Evolutionary conservation across 1,284 basidiomycete genomes (phyloP).

Genomic region (Coniophora puteana): DNA sequence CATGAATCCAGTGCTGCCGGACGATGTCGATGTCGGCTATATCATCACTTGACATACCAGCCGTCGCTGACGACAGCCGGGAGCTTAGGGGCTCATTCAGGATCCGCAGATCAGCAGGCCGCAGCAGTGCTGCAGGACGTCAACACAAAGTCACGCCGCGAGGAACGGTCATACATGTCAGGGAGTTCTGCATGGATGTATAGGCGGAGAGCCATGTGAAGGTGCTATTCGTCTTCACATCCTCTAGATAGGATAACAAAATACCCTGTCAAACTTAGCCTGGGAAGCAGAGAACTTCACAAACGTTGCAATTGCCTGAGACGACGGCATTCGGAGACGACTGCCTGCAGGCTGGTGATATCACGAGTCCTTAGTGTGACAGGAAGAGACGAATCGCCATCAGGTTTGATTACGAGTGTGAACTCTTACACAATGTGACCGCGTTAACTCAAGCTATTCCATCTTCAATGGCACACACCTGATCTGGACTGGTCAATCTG

Average conservation of each 20-base stretch:
- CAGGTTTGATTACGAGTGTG: conserved; percentile 17
- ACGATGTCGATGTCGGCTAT: conserved; percentile 50
- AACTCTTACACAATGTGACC: conserved; percentile 15
- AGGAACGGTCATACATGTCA: conserved; percentile 1
- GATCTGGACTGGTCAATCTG: conserved; percentile 6
- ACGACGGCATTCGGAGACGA: conserved; percentile 24
- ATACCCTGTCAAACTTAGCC: conserved; percentile 1
- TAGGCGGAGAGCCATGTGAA: conserved; percentile 5
- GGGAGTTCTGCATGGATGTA: conserved; percentile 2
- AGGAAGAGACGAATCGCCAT: conserved; percentile 12
- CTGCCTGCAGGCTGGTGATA: conserved; percentile 13
- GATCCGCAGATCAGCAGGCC: conserved; percentile 45
- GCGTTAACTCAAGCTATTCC: not conserved
- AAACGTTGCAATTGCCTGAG: conserved; percentile 22
- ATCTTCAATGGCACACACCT: conserved; percentile 15
- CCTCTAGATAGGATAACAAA: conserved; percentile 5
- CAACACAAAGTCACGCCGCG: not conserved
- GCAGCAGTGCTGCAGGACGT: not conserved
- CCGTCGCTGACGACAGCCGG: conserved; percentile 53
- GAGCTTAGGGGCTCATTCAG: conserved; percentile 40
- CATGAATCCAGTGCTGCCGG: conserved; percentile 59
- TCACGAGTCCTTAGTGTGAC: conserved; percentile 15
- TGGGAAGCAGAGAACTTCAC: conserved; percentile 10
- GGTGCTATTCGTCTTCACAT: not conserved
- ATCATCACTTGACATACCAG: conserved; percentile 62